Conservation (phyloP, 768 basidiomycete species). For the Leccinum truebloodii region DNA sequence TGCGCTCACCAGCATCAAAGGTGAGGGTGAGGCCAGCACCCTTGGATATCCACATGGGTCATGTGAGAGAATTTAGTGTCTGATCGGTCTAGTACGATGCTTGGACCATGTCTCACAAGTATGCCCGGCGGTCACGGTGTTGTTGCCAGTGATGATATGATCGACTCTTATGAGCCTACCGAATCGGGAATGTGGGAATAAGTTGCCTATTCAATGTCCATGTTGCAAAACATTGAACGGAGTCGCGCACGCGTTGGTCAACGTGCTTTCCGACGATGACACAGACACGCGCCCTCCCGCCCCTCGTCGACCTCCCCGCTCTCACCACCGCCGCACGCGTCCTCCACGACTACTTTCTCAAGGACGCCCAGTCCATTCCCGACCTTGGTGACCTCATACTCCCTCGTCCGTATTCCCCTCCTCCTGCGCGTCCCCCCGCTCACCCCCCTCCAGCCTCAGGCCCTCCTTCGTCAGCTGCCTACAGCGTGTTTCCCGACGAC, state of each 20-base stretch:
- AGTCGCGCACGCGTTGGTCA: not conserved
- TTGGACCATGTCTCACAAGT: too few relatives aligned
- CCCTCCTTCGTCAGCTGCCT: constrained; percentile 71
- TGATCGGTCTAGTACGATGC: too few relatives aligned
- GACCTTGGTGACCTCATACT: constrained; percentile 73
- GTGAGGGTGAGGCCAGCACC: too few relatives aligned
- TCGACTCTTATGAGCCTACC: constrained; percentile 45
- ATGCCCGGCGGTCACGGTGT: too few relatives aligned
- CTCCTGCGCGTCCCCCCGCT: not conserved
- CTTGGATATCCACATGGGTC: too few relatives aligned
- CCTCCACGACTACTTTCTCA: constrained; percentile 65
- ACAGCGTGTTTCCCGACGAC: constrained; percentile 77
- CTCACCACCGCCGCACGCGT: constrained; percentile 68
- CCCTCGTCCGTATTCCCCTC: constrained; percentile 46
- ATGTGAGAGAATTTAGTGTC: too few relatives aligned
- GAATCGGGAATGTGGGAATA: constrained; percentile 7
- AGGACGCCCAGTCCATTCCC: constrained; percentile 74
- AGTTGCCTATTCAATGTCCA: not conserved
- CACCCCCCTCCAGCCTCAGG: constrained; percentile 48
- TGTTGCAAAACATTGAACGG: constrained; percentile 2
- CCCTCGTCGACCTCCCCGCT: constrained; percentile 56
- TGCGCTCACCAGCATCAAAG: constrained; percentile 31
- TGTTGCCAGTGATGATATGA: too few relatives aligned
- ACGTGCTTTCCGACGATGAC: constrained; percentile 15
- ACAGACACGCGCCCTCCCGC: constrained; percentile 19